Conservation (phyloP, 192 early-diverging fungal species). For the Gigaspora rosea region DNA sequence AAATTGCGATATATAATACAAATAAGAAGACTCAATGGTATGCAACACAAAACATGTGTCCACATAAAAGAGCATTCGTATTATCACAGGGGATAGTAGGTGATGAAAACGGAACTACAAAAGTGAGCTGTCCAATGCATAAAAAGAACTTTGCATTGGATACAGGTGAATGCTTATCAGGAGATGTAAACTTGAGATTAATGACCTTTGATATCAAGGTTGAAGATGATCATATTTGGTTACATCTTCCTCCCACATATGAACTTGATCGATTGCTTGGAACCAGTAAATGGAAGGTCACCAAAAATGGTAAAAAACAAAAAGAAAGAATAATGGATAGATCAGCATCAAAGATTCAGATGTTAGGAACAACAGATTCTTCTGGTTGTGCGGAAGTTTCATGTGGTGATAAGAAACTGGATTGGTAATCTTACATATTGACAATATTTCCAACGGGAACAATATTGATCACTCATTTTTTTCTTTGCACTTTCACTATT, state of each 20-base stretch:
- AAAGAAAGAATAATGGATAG: neutral
- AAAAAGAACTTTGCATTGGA: constrained; percentile 63
- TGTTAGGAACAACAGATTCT: neutral
- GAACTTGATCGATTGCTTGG: constrained; percentile 56
- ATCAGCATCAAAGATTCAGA: neutral
- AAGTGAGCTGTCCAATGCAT: constrained; percentile 69
- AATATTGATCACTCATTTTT: too few species aligned
- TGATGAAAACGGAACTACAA: constrained; percentile 29
- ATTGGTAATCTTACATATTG: constrained; percentile 11
- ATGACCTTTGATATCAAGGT: constrained; percentile 63
- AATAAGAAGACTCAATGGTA: constrained; percentile 54
- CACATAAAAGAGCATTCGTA: constrained; percentile 73
- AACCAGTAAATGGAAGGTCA: constrained; percentile 52
- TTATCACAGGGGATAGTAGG: constrained; percentile 63
- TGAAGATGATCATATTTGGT: constrained; percentile 44
- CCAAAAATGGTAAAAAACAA: constrained; percentile 15
- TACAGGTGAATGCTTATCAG: constrained; percentile 55
- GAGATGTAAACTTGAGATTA: constrained; percentile 44
- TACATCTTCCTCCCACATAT: constrained; percentile 47
- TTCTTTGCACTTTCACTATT: too few species aligned
- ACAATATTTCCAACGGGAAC: too few species aligned
- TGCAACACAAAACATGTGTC: constrained; percentile 77
- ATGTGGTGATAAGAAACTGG: constrained; percentile 29
- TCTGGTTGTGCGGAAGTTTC: neutral
- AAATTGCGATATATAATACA: constrained; percentile 64